Evolutionary conservation across 176 grass and related monocot species (phyloP).

Genomic region (Metroxylon sagu): DNA sequence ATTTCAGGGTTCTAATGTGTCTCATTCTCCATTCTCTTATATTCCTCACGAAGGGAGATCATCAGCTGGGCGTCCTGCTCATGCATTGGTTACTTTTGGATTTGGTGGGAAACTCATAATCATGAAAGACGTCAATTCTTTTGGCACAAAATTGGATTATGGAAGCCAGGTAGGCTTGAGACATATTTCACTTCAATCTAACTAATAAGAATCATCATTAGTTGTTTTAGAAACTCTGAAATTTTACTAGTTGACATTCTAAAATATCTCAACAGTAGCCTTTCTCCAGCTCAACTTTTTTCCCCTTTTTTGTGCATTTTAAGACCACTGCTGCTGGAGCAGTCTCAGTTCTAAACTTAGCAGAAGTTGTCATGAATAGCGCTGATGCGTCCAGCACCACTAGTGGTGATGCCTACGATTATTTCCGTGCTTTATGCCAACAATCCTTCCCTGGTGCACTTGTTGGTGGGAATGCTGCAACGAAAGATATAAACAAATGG

Average conservation of each 20-base stretch:
- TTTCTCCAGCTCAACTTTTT: not conserved
- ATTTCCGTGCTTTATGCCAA: constrained; percentile 63
- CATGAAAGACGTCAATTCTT: constrained; percentile 13
- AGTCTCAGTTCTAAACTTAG: constrained; percentile 66
- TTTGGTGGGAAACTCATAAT: constrained; percentile 18
- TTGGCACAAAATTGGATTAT: constrained; percentile 4
- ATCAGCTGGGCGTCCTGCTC: constrained; percentile 14
- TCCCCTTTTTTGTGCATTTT: constrained; percentile 23
- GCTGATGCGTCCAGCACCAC: constrained; percentile 39
- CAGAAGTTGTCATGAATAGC: constrained; percentile 54
- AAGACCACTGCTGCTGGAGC: constrained; percentile 37
- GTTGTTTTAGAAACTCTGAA: too few relatives aligned
- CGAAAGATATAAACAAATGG: constrained; percentile 95
- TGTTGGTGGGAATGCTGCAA: constrained; percentile 67
- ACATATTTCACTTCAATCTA: not conserved
- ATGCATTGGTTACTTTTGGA: constrained; percentile 25
- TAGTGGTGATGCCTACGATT: constrained; percentile 38
- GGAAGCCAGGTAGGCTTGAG: constrained; percentile 7
- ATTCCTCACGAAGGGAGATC: constrained; percentile 1
- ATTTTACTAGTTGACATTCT: too few relatives aligned
- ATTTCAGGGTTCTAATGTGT: constrained; percentile 8
- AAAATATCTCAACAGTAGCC: too few relatives aligned
- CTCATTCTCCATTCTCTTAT: constrained; percentile 4
- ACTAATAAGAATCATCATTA: too few relatives aligned
- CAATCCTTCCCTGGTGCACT: constrained; percentile 83